Percentiles rank a stretch among this genome's conserved stretches.
Evolutionary conservation across 2,329 filamentous ascomycete genomes (phyloP).

Genomic region (Meredithiella fracta): DNA sequence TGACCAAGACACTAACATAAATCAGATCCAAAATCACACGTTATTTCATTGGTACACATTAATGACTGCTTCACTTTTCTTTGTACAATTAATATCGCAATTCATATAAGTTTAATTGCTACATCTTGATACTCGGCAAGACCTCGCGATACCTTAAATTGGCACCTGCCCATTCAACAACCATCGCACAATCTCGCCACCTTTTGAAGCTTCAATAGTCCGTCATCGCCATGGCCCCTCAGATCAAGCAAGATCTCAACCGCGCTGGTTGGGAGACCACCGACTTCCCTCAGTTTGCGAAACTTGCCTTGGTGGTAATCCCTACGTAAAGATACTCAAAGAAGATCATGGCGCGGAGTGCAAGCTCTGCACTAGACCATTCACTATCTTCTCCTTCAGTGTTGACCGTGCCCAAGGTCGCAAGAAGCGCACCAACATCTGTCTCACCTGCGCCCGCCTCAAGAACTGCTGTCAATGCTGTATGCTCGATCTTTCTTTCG

Average conservation of each 20-base stretch:
- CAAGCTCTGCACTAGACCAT: slow-evolving; percentile 82
- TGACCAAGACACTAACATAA: not conserved
- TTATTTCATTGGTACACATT: not conserved
- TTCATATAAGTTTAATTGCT: too few relatives aligned
- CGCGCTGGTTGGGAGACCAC: slow-evolving; percentile 91
- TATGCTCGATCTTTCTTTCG: slow-evolving; percentile 95
- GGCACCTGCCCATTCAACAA: too few relatives aligned
- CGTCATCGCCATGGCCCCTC: slow-evolving; percentile 50
- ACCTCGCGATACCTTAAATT: too few relatives aligned
- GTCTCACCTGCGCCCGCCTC: slow-evolving; percentile 84
- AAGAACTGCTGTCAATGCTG: slow-evolving; percentile 99
- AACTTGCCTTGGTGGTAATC: slow-evolving; percentile 86
- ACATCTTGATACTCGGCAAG: too few relatives aligned
- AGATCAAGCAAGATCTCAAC: slow-evolving; percentile 93
- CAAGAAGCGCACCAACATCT: slow-evolving; percentile 88
- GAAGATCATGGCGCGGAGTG: slow-evolving; percentile 85
- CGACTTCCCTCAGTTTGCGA: slow-evolving; percentile 83
- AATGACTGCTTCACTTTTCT: too few relatives aligned
- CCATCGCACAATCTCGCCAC: too few relatives aligned
- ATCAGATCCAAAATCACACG: not conserved
- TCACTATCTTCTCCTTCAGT: slow-evolving; percentile 92
- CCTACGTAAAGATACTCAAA: slow-evolving; percentile 98
- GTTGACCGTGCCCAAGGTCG: slow-evolving; percentile 73
- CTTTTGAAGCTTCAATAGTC: too few relatives aligned
- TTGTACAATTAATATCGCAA: too few relatives aligned